Percentiles rank a stretch among this genome's conserved stretches.
phyloP scores from a whole-genome alignment of 2,329 filamentous ascomycete genomes.

The Tympanopsis confertula region DNA sequence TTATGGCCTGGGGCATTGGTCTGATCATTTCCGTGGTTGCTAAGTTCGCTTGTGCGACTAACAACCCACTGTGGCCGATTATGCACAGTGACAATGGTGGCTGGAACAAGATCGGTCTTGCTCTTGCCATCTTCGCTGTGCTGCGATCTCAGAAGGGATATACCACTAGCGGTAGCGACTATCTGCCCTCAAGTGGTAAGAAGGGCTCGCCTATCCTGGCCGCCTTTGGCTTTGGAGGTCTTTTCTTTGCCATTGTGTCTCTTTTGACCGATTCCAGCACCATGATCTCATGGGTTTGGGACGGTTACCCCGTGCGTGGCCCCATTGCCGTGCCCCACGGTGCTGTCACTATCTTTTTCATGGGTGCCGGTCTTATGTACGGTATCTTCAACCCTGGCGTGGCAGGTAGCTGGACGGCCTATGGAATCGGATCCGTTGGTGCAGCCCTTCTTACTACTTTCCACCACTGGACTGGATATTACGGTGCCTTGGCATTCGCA shows the following conservation, averaged over 20 bases:
- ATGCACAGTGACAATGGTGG: conserved; percentile 84
- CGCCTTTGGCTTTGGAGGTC: conserved; percentile 66
- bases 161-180: neutral
- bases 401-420: conserved; percentile 68
- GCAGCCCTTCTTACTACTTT: conserved; percentile 68
- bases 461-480: conserved; percentile 79
- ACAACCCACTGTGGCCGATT: conserved; percentile 94
- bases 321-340: conserved; percentile 85
- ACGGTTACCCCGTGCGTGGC: conserved; percentile 82
- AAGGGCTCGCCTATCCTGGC: conserved; percentile 61
- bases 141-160: conserved; percentile 59
- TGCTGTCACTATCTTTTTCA: conserved; percentile 72
- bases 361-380: conserved; percentile 69
- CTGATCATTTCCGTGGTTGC: conserved; percentile 74
- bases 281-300: conserved; percentile 98
- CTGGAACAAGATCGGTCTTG: conserved; percentile 75
- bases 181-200: neutral
- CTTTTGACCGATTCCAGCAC: conserved; percentile 93
- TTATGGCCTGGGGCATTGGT: conserved; percentile 71
- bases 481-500: conserved; percentile 65
- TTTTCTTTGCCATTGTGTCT: conserved; percentile 84
- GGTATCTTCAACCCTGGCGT: conserved; percentile 65
- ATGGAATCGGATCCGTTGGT: conserved; percentile 65
- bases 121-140: conserved; percentile 64
- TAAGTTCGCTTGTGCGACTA: conserved; percentile 88